Evolutionary conservation across 2,329 filamentous ascomycete species (phyloP), one percentile per base, ranked within the genome.

Genomic region (Botrytis byssoidea): DNA sequence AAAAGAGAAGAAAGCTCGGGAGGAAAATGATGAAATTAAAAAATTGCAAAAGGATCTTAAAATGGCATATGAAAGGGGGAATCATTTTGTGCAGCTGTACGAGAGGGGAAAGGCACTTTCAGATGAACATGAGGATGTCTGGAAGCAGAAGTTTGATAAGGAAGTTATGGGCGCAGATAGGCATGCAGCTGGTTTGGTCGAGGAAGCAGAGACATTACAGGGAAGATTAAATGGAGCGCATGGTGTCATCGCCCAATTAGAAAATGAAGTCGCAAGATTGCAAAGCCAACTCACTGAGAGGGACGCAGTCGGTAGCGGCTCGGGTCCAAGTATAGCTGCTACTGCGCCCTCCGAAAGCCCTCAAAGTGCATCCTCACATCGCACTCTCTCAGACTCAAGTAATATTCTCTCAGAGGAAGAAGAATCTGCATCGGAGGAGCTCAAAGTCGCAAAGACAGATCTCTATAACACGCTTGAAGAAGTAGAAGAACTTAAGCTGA

Each of bases 391-490:
- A 51, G 4, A 9, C 51, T 55, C 51, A 55, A 55, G 51, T 57
- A n/a, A 57, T n/a, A 57, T n/a, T 29, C 14, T 18, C 14, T 57
- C 51, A 16, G 51, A 57, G 12, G n/a, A 57, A 57, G n/a, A n/a
- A 22, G 40, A 44, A 60, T 61, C 42, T 7, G 51, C 40, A 10
- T 57, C 29, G 9, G 55, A 61, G 32, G 55, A 73, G n/a, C 29
- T 69, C 8, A 59, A 42, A 57, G 44, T 20, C 0, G 40, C 40
- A 22, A 69, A 60, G 37, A 51, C n/a, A 22, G 64, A 73, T 40
- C 71, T 73, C 9, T 73, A 73, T 18, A 73, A 73, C 20, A 60
- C 71, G 20, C 51, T 73, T 5, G 55, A 73, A 60, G 71, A 73
- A 61, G 66, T 67, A 32, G 71, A 73, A 48, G 71, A 69, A 40